These are phyloP conservation scores for Pyrus betulifolia DNA, from an alignment of 306 rosid genomes.

Conservation along the genomic window DNA sequence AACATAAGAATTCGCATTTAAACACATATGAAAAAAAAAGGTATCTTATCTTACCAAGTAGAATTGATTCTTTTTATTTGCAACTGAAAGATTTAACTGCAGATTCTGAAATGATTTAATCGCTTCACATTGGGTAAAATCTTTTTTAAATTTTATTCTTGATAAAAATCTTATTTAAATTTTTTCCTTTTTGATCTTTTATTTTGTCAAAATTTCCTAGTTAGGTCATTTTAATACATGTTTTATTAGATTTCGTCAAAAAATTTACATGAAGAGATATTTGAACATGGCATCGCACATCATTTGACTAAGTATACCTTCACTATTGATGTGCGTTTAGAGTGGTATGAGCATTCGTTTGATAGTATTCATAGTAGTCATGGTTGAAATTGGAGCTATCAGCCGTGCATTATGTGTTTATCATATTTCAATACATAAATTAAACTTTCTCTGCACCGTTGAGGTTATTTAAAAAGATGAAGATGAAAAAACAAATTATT, in stretches of 20 bases:
- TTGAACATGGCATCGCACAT: not conserved
- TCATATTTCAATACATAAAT: too few species aligned
- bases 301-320: too few species aligned
- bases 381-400: too few species aligned
- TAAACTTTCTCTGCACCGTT: too few species aligned
- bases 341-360: too few species aligned
- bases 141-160: not conserved
- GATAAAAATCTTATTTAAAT: not conserved
- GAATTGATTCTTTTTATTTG: not conserved
- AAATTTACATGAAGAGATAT: not conserved
- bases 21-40: not conserved
- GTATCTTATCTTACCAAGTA: not conserved
- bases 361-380: too few species aligned
- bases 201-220: not conserved
- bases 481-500: too few species aligned
- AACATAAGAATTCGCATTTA: not conserved
- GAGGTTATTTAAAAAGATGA: too few species aligned
- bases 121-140: not conserved
- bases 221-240: not conserved
- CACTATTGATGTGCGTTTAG: too few species aligned
- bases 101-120: not conserved
- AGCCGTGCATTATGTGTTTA: too few species aligned
- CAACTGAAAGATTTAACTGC: not conserved
- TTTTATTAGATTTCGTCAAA: not conserved
- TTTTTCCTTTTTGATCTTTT: not conserved